A percentile compares a stretch with the other conserved stretches of the same genome.
These are phyloP conservation scores for Diplodia intermedia DNA, from an alignment of 2,329 filamentous ascomycete species.

Conservation along the genomic window DNA sequence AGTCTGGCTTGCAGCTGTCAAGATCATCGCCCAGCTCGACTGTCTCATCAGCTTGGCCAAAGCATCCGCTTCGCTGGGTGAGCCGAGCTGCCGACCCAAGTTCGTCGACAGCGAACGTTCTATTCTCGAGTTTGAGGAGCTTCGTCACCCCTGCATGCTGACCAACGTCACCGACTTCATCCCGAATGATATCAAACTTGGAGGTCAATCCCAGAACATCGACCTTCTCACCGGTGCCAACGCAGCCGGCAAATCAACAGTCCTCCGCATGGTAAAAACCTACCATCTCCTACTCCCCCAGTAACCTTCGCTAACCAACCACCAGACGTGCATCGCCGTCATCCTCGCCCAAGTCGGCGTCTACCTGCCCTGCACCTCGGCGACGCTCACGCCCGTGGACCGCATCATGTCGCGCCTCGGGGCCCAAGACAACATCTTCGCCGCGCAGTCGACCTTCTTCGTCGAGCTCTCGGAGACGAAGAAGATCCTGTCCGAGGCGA, in stretches of 20 bases:
- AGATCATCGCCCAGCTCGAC: slow-evolving; percentile 89
- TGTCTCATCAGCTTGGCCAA: slow-evolving; percentile 93
- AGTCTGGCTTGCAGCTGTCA: slow-evolving; percentile 87
- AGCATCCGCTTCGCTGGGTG: slow-evolving; percentile 80
- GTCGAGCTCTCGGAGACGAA: slow-evolving; percentile 97
- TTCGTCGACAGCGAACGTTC: slow-evolving; percentile 87
- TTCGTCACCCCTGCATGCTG: slow-evolving; percentile 94
- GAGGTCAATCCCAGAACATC: slow-evolving; percentile 81
- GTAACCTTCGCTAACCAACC: slow-evolving; percentile 39
- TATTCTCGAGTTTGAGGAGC: slow-evolving; percentile 87
- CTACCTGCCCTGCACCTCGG: slow-evolving; percentile 83
- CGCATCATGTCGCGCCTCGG: slow-evolving; percentile 98
- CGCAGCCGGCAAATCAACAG: slow-evolving; percentile 94
- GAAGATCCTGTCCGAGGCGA: slow-evolving; percentile 95
- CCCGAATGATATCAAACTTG: slow-evolving; percentile 89
- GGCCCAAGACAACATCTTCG: slow-evolving; percentile 98
- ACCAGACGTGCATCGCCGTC: slow-evolving; percentile 86
- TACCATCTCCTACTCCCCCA: neutral
- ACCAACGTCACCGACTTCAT: slow-evolving; percentile 93
- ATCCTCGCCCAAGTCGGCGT: slow-evolving; percentile 98
- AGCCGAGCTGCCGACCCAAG: slow-evolving; percentile 85
- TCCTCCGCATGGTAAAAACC: slow-evolving; percentile 83
- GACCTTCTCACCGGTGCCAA: slow-evolving; percentile 94
- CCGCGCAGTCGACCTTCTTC: slow-evolving; percentile 96
- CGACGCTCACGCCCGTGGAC: slow-evolving; percentile 86